Evolutionary conservation across 495 filamentous ascomycete genomes (phyloP).

Genomic region (Tuber calosporum): DNA sequence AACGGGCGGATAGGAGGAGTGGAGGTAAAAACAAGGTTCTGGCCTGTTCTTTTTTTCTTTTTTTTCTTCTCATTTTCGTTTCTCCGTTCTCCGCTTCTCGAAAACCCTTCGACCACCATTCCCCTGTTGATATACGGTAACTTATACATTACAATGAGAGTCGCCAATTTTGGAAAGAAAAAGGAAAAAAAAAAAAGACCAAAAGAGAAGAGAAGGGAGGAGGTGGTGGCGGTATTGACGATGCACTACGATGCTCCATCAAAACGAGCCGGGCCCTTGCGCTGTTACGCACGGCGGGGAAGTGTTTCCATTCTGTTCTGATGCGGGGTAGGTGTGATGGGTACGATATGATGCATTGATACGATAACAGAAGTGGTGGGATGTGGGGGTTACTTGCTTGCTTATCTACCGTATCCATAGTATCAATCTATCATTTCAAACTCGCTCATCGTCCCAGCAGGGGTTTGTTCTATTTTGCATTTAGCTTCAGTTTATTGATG

Average conservation of each 20-base stretch:
- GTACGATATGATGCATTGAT: not conserved
- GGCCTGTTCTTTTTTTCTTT: too few relatives aligned
- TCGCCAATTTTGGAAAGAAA: not conserved
- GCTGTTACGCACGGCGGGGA: not conserved
- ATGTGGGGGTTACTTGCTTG: not conserved
- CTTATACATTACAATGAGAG: not conserved
- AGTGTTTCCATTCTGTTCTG: not conserved
- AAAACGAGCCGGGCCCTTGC: not conserved
- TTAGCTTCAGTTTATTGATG: not conserved
- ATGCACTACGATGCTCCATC: not conserved
- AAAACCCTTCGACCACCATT: not conserved
- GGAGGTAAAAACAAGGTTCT: not conserved
- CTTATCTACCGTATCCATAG: not conserved
- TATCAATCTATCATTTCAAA: not conserved
- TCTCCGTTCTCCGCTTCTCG: not conserved
- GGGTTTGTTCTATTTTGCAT: not conserved
- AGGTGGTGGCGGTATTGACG: not conserved
- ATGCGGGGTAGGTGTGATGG: not conserved
- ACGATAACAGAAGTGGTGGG: not conserved
- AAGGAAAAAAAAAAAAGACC: not conserved
- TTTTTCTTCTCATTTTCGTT: not conserved
- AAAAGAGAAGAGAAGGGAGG: not conserved
- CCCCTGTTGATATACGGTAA: not conserved
- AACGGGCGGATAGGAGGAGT: not conserved
- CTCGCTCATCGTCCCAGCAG: not conserved